Conservation (phyloP, 306 rosid species). For the Purshia tridentata region DNA sequence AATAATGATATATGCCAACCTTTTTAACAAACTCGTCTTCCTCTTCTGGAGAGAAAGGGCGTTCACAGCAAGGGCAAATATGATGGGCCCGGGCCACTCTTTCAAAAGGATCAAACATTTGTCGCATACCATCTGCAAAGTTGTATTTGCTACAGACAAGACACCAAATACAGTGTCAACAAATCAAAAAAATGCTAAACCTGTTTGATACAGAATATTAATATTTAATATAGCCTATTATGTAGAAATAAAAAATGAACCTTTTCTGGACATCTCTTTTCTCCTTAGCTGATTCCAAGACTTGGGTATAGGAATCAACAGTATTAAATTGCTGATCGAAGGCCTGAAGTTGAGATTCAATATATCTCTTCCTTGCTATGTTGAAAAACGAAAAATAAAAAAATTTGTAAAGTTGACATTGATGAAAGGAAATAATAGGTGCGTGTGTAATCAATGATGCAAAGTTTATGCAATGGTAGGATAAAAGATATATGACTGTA, state of each 20-base stretch:
- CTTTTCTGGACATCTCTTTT: constrained; percentile 76
- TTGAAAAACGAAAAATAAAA: constrained; percentile 17
- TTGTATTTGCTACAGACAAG: constrained; percentile 71
- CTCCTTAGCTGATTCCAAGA: constrained; percentile 74
- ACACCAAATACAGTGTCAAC: constrained; percentile 38
- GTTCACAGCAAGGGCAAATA: constrained; percentile 93
- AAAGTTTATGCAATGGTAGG: not conserved
- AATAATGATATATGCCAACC: constrained; percentile 49
- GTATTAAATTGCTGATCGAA: constrained; percentile 63
- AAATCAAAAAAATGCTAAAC: constrained; percentile 12
- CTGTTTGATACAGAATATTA: constrained; percentile 20
- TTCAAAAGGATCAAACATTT: constrained; percentile 96
- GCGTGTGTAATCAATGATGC: not conserved
- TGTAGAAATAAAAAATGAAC: constrained; percentile 36
- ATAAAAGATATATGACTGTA: not conserved
- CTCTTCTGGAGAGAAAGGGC: constrained; percentile 81
- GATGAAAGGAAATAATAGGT: not conserved
- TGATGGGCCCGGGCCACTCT: constrained; percentile 90
- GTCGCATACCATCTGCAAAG: constrained; percentile 90
- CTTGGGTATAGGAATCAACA: constrained; percentile 58
- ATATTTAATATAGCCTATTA: constrained; percentile 18
- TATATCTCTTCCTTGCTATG: constrained; percentile 85
- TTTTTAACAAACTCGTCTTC: constrained; percentile 94
- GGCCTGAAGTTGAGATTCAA: constrained; percentile 72
- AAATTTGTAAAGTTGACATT: not conserved